Evolutionary conservation across 1,139 yeast species (phyloP), one percentile per base, ranked within the genome.

Genomic region (Sugiyamaella castrensis): DNA sequence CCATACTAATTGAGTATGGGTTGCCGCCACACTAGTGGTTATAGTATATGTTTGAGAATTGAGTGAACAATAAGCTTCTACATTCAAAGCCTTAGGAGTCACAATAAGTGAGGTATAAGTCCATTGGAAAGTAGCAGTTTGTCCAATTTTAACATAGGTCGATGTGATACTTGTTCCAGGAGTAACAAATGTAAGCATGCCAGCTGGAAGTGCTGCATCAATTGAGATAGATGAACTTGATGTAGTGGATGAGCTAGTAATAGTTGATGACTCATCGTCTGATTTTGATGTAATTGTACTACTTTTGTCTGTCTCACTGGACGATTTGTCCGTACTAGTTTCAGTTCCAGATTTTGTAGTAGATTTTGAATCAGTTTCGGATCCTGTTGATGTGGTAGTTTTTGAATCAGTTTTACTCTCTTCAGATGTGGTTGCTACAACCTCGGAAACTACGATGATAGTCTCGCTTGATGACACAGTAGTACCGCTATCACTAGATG

Each of bases 41-140:
- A 71, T 52, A 11, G 74, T 71, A 46, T 68, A 66, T 2, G 70
- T 64, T 50, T 69, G 65, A 13, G 63, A 54, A 55, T 71, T 71
- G 47, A 51, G 52, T 2, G 71, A 60, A 59, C 74, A 71, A 46
- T 60, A 59, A 2, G 72, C 72, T 48, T 67, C 66, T 32, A 71
- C 62, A 50, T 71, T 69, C 43, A 71, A 50, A 1, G 66, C 65
- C 19, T 61, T 53, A 1, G 75, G 75, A 8, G 71, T 65, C 19
- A 68, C 62, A 1, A 54, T 47, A 11, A 71, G 60, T 38, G 65
- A 61, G 24, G 74, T 69, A 52, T 67, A 71, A 31, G 65, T 58
- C 75, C 75, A 71, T 27, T 66, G 61, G 52, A 71, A 71, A 11
- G 75, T 70, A 10, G 73, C 74, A 34, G 58, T 54, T 12, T 65